These are phyloP conservation scores for Aspergillus thermomutatus DNA, from an alignment of 2,329 filamentous ascomycete species.

Conservation along the genomic window DNA sequence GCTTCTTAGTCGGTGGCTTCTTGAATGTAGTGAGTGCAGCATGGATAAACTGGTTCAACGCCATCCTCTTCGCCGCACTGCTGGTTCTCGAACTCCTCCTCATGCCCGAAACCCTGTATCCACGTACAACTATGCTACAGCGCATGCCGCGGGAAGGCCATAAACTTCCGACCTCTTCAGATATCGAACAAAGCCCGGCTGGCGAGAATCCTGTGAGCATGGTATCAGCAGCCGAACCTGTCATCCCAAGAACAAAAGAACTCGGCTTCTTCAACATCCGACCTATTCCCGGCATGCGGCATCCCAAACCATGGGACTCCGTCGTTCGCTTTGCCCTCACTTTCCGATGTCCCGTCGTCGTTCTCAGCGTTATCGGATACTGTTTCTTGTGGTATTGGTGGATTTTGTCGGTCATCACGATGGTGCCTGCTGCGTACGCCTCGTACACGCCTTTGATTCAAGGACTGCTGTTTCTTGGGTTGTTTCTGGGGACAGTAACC, in stretches of 20 bases:
- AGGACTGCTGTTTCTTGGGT: constrained; percentile 52
- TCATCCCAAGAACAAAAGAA: constrained; percentile 38
- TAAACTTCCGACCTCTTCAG: constrained; percentile 1
- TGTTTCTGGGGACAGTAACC: constrained; percentile 52
- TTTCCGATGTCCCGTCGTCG: constrained; percentile 47
- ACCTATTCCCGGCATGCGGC: constrained; percentile 50
- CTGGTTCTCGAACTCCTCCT: constrained; percentile 48
- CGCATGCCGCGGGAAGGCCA: constrained; percentile 24
- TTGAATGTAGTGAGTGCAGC: constrained; percentile 45
- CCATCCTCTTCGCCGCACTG: constrained; percentile 51
- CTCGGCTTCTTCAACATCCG: constrained; percentile 46
- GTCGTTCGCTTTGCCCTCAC: constrained; percentile 46
- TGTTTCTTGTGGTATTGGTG: constrained; percentile 58
- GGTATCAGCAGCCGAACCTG: constrained; percentile 3
- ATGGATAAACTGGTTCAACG: constrained; percentile 56
- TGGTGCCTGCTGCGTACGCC: constrained; percentile 52
- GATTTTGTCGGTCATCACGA: constrained; percentile 52
- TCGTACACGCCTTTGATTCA: constrained; percentile 49
- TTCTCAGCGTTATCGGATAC: constrained; percentile 48
- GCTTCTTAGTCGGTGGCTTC: constrained; percentile 49
- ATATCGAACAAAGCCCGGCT: constrained; percentile 27
- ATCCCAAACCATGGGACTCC: constrained; percentile 49
- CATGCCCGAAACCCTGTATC: constrained; percentile 57
- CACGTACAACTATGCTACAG: constrained; percentile 48
- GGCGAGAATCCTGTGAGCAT: neutral